Evolutionary conservation across 1,284 basidiomycete species (phyloP).

Genomic region (Papiliotrema laurentii): DNA sequence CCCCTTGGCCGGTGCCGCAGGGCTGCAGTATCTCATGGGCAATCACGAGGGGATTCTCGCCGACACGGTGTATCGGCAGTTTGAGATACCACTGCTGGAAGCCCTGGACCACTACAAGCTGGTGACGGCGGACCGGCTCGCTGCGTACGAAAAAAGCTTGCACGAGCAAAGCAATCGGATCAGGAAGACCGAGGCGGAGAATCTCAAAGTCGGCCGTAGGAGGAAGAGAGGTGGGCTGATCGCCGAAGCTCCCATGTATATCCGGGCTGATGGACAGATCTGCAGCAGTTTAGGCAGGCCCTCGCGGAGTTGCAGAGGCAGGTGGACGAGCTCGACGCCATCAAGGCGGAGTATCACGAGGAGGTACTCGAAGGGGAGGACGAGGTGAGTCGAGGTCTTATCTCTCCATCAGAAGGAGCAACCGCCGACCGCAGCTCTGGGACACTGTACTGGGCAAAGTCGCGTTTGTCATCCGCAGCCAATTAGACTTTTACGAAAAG

Average conservation of each 20-base stretch:
- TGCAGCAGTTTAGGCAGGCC: conserved; percentile 81
- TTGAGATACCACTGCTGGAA: conserved; percentile 81
- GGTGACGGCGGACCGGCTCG: conserved; percentile 60
- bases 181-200: conserved; percentile 80
- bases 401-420: background rate
- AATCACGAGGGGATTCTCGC: conserved; percentile 89
- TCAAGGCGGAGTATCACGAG: conserved; percentile 51
- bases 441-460: conserved; percentile 79
- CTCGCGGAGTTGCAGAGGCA: conserved; percentile 75
- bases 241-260: background rate
- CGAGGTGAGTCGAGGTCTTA: conserved; percentile 48
- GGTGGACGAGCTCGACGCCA: conserved; percentile 54
- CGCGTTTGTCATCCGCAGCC: conserved; percentile 43
- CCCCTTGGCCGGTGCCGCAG: conserved; percentile 67
- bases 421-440: conserved; percentile 58
- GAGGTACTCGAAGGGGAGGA: conserved; percentile 90
- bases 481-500: conserved; percentile 49
- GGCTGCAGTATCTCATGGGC: conserved; percentile 83
- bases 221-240: conserved; percentile 69
- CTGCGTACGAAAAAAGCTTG: conserved; percentile 70
- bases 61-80: conserved; percentile 79
- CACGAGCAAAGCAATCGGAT: conserved; percentile 79
- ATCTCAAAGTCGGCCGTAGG: conserved; percentile 63
- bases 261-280: conserved; percentile 54
- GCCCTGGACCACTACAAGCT: conserved; percentile 70